A percentile compares a stretch with the other conserved stretches of the same genome.
phyloP scores from a whole-genome alignment of 2,329 filamentous ascomycete species.

The Neonectria coccinea region DNA sequence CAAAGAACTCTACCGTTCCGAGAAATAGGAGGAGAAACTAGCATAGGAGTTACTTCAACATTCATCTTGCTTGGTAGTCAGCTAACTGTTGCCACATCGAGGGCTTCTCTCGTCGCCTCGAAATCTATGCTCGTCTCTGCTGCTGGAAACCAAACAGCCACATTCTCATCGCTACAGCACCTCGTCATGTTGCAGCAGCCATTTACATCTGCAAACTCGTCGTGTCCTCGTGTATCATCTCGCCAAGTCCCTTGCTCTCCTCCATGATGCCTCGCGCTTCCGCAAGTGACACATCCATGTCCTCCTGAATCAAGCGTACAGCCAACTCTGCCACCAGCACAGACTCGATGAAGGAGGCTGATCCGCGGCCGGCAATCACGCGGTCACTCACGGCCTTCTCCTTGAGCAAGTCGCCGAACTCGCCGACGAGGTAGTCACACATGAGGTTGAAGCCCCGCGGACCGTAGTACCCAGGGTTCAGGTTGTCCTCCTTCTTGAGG shows the following conservation, averaged over 20 bases:
- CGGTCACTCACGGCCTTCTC: conserved; percentile 71
- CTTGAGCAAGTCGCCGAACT: conserved; percentile 71
- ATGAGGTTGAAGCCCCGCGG: conserved; percentile 78
- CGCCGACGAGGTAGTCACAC: conserved; percentile 74
- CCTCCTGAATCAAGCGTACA: conserved; percentile 66
- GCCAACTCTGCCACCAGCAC: conserved; percentile 82
- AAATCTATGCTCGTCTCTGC: background rate
- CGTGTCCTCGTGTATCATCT: conserved; percentile 73
- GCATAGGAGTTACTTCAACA: conserved; percentile 2
- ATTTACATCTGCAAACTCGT: conserved; percentile 17
- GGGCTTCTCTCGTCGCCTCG: background rate
- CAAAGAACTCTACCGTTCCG: background rate
- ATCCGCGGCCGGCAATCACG: conserved; percentile 74
- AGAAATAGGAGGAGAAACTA: background rate
- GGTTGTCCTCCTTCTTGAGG: conserved; percentile 67
- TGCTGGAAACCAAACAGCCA: background rate
- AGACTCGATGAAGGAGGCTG: conserved; percentile 76
- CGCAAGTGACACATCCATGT: conserved; percentile 59
- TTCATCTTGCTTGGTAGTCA: background rate
- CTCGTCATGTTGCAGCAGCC: background rate
- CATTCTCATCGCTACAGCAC: background rate
- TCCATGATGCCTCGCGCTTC: conserved; percentile 68
- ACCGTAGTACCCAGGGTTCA: conserved; percentile 87
- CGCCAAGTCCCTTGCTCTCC: conserved; percentile 75
- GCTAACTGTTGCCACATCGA: background rate